phyloP scores from a whole-genome alignment of 768 basidiomycete genomes.

The Leucosporidium scottii region DNA sequence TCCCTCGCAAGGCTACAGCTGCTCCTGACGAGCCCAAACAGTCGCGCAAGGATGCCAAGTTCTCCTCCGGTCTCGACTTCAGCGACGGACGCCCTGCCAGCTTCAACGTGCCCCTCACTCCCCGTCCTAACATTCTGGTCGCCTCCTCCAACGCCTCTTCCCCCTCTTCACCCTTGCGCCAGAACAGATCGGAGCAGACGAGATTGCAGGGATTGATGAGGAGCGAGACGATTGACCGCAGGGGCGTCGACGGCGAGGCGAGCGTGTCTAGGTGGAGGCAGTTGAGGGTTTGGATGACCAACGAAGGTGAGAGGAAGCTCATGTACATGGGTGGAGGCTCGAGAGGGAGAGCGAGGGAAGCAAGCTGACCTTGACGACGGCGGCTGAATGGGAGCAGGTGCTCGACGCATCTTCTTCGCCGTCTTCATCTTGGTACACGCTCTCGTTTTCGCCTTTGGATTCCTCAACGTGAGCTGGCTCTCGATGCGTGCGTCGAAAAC shows the following conservation, averaged over 20 bases:
- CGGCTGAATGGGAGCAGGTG: not conserved
- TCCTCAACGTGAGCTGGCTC: constrained; percentile 52
- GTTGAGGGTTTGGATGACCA: constrained; percentile 81
- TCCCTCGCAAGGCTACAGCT: not conserved
- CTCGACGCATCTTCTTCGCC: constrained; percentile 51
- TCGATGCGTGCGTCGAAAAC: not conserved
- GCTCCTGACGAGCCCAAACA: not conserved
- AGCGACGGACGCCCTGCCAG: constrained; percentile 49
- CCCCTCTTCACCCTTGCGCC: constrained; percentile 16
- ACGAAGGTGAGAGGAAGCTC: constrained; percentile 56
- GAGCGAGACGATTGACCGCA: constrained; percentile 45
- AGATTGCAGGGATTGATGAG: constrained; percentile 80
- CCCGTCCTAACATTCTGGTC: constrained; percentile 47
- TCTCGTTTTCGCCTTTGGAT: constrained; percentile 68
- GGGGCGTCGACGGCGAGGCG: constrained; percentile 16
- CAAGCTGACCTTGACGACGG: not conserved
- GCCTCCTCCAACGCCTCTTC: not conserved
- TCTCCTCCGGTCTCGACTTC: constrained; percentile 61
- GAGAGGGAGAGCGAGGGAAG: not conserved
- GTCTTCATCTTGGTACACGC: constrained; percentile 74
- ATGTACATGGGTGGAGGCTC: no score
- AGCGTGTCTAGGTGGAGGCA: constrained; percentile 43
- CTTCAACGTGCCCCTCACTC: constrained; percentile 47
- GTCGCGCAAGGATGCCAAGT: not conserved
- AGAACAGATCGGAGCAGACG: constrained; percentile 73